These are phyloP conservation scores for Amyloporia xantha DNA, from an alignment of 768 basidiomycete species.

Conservation along the genomic window DNA sequence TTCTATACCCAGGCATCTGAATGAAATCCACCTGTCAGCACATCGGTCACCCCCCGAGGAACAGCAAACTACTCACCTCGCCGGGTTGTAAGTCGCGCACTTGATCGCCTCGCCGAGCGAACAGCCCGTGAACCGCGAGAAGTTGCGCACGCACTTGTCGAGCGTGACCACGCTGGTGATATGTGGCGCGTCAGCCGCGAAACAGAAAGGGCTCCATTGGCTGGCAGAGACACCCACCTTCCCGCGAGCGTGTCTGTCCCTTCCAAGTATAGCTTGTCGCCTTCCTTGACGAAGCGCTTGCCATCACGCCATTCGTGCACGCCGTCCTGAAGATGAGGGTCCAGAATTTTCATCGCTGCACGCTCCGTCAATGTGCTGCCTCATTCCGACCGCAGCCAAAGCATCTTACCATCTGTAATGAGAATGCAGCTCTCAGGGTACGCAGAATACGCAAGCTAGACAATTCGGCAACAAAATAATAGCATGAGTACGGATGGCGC, in stretches of 20 bases:
- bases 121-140: constrained; percentile 77
- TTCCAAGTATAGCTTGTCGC: constrained; percentile 73
- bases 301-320: constrained; percentile 86
- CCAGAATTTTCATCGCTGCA: constrained; percentile 78
- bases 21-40: background rate
- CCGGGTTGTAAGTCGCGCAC: constrained; percentile 82
- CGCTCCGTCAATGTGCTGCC: background rate
- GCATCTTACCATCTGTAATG: constrained; percentile 71
- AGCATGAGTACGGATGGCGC: background rate
- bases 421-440: constrained; percentile 83
- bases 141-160: constrained; percentile 82
- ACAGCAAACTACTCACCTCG: constrained; percentile 44
- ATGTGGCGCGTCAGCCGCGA: background rate
- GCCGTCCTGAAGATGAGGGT: constrained; percentile 79
- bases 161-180: constrained; percentile 64
- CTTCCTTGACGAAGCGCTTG: constrained; percentile 72
- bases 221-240: constrained; percentile 41
- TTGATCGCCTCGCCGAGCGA: constrained; percentile 78
- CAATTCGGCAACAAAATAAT: no score
- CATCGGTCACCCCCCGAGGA: background rate
- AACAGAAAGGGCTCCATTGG: constrained; percentile 1
- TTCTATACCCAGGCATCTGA: constrained; percentile 72
- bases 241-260: constrained; percentile 87
- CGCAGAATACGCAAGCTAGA: constrained; percentile 73
- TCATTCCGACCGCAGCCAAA: background rate